Percentiles rank a stretch among this genome's conserved stretches.
phyloP scores from a whole-genome alignment of 345 rosid genomes.

The Ricinus communis region DNA sequence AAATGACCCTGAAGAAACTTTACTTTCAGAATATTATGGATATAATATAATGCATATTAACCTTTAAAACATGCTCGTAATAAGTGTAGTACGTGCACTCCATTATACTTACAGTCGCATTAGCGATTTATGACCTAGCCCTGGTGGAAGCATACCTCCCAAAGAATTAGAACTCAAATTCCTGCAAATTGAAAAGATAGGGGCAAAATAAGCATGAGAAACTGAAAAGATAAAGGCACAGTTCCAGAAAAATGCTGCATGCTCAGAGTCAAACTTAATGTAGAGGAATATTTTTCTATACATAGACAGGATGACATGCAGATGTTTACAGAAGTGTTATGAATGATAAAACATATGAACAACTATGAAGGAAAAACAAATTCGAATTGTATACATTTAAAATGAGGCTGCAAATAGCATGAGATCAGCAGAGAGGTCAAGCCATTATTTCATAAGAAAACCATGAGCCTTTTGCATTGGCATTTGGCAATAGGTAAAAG shows the following conservation, averaged over 20 bases:
- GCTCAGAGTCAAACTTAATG: not conserved
- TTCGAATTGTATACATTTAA: not conserved
- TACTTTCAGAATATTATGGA: not conserved
- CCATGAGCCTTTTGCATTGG: not conserved
- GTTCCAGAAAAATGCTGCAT: not conserved
- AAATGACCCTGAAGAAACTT: not conserved
- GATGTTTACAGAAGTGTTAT: not conserved
- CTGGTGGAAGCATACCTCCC: constrained; percentile 65
- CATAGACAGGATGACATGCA: not conserved
- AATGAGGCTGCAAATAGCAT: not conserved
- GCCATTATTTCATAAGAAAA: not conserved
- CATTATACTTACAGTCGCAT: constrained; percentile 60
- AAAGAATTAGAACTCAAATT: constrained; percentile 81
- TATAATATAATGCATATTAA: not conserved
- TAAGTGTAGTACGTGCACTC: not conserved
- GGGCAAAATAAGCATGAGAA: not conserved
- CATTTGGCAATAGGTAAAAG: not conserved
- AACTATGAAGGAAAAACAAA: not conserved
- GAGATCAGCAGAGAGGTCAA: not conserved
- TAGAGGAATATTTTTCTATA: not conserved
- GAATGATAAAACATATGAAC: not conserved
- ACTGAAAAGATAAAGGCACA: not conserved
- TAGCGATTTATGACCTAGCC: constrained; percentile 78
- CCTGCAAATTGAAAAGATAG: constrained; percentile 44
- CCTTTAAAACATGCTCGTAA: not conserved